These are phyloP conservation scores for Zasmidium angulare DNA, from an alignment of 2,329 filamentous ascomycete genomes.

Conservation along the genomic window DNA sequence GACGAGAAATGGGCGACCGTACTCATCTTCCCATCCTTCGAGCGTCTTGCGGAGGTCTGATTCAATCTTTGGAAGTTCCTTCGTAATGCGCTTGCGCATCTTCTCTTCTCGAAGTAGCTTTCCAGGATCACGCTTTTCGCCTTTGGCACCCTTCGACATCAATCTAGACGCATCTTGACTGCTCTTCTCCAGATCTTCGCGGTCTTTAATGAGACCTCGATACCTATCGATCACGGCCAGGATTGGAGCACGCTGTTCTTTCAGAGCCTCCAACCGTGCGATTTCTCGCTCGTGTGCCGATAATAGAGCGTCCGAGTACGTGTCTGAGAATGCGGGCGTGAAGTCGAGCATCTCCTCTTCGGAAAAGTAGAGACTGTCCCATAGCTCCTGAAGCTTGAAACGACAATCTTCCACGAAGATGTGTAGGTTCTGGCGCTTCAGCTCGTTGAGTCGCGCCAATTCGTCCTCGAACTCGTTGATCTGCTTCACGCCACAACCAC, in stretches of 20 bases:
- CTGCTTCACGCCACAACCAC: slow-evolving; percentile 84
- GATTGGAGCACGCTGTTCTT: slow-evolving; percentile 82
- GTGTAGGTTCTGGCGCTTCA: slow-evolving; percentile 93
- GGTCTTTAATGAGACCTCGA: slow-evolving; percentile 77
- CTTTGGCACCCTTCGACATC: slow-evolving; percentile 87
- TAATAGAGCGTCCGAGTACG: slow-evolving; percentile 91
- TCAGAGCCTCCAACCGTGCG: slow-evolving; percentile 72
- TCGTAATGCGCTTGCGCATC: slow-evolving; percentile 95
- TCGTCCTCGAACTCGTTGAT: slow-evolving; percentile 98
- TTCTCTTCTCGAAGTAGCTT: slow-evolving; percentile 95
- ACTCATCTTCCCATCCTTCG: slow-evolving; percentile 89
- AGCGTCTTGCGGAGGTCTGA: slow-evolving; percentile 79
- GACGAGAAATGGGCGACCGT: slow-evolving; percentile 87
- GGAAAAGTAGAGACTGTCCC: slow-evolving; percentile 90
- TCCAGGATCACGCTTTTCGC: slow-evolving; percentile 89
- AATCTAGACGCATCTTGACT: slow-evolving; percentile 93
- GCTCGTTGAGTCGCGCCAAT: slow-evolving; percentile 77
- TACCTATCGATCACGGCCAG: slow-evolving; percentile 81
- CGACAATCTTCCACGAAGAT: slow-evolving; percentile 94
- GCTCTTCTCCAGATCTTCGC: slow-evolving; percentile 82
- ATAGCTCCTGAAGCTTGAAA: slow-evolving; percentile 86
- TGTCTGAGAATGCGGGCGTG: slow-evolving; percentile 85
- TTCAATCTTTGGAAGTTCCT: slow-evolving; percentile 90
- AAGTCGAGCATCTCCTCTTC: slow-evolving; percentile 99
- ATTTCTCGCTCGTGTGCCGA: slow-evolving; percentile 96